Percentiles rank a stretch among this genome's conserved stretches.
phyloP scores from a whole-genome alignment of 129 eudicot species.

The Saussurea involucrata region DNA sequence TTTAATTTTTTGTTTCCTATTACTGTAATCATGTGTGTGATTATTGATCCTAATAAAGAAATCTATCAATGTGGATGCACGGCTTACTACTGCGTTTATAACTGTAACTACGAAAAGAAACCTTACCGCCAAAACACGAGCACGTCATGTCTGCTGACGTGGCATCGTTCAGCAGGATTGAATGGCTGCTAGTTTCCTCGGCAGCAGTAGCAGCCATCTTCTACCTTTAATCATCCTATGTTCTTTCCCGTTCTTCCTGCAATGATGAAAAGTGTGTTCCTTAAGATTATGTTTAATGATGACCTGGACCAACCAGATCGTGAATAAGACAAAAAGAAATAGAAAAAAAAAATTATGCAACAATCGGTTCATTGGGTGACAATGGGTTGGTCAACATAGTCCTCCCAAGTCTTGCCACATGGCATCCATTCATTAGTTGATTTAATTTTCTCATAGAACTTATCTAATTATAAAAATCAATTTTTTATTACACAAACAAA shows the following conservation, averaged over 20 bases:
- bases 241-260: constrained; percentile 55
- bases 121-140: constrained; percentile 57
- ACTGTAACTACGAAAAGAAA: constrained; percentile 56
- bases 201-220: constrained; percentile 4
- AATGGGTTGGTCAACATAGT: neutral
- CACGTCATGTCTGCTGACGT: constrained; percentile 21
- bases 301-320: neutral
- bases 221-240: constrained; percentile 54
- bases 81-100: constrained; percentile 21
- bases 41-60: neutral
- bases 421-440: neutral
- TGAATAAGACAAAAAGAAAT: too few relatives aligned
- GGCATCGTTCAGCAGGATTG: constrained; percentile 12
- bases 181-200: constrained; percentile 29
- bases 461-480: neutral
- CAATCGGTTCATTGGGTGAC: neutral
- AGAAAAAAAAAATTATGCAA: neutral
- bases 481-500: neutral
- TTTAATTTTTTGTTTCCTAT: neutral
- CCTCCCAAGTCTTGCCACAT: neutral
- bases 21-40: neutral
- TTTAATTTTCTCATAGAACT: neutral
- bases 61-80: neutral
- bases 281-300: neutral
- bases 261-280: neutral